Percentiles rank a stretch among this genome's conserved stretches.
These are phyloP conservation scores for Geotrichum klebahnii DNA, from an alignment of 1,139 yeast genomes.

Conservation along the genomic window DNA sequence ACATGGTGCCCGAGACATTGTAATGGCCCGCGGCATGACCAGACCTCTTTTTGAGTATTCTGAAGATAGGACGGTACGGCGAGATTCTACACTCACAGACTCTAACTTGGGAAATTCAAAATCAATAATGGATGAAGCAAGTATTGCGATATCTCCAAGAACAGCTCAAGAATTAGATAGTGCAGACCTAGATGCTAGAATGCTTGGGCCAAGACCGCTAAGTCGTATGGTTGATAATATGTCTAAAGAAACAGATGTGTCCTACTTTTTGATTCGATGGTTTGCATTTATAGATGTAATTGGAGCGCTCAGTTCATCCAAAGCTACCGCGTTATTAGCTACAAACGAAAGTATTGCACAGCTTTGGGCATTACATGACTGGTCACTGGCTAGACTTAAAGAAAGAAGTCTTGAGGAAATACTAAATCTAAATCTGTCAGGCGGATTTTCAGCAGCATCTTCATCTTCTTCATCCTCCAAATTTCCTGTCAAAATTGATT, in stretches of 20 bases:
- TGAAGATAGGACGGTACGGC: not conserved
- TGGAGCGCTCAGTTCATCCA: slow-evolving; percentile 47
- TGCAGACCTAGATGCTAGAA: not conserved
- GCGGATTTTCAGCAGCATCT: too few relatives aligned
- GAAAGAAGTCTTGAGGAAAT: slow-evolving; percentile 13
- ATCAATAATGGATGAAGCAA: not conserved
- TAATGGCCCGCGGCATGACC: slow-evolving; percentile 54
- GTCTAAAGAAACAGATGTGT: slow-evolving; percentile 43
- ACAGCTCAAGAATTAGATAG: not conserved
- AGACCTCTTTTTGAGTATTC: slow-evolving; percentile 12
- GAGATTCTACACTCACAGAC: not conserved
- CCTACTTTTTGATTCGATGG: slow-evolving; percentile 65
- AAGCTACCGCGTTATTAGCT: slow-evolving; percentile 31
- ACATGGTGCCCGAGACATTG: slow-evolving; percentile 65
- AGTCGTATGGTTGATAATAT: slow-evolving; percentile 21
- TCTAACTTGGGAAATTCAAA: not conserved
- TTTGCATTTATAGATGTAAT: slow-evolving; percentile 67
- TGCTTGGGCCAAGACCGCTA: slow-evolving; percentile 31
- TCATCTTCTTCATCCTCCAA: slow-evolving; percentile 27
- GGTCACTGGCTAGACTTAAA: slow-evolving; percentile 24
- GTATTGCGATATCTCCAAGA: not conserved
- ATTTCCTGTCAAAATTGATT: slow-evolving; percentile 44
- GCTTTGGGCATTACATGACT: slow-evolving; percentile 30
- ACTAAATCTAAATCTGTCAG: slow-evolving; percentile 3
- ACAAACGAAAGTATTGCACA: slow-evolving; percentile 30